These are phyloP conservation scores for Epithele typhae DNA, from an alignment of 768 basidiomycete species.

Conservation along the genomic window DNA sequence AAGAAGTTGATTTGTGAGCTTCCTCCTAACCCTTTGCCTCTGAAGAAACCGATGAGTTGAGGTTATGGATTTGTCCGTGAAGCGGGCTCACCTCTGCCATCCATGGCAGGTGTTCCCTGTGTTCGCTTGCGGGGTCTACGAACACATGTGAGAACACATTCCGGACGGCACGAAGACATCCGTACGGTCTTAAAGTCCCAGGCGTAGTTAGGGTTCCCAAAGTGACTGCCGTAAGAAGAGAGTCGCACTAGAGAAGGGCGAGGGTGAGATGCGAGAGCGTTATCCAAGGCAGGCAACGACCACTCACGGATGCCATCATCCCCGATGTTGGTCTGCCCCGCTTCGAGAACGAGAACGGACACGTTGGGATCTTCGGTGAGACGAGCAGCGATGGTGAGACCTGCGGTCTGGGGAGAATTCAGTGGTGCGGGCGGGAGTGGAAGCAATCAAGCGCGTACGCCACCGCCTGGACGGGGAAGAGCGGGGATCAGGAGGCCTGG, in stretches of 20 bases:
- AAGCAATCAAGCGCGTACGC: slow-evolving; percentile 14
- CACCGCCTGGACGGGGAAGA: slow-evolving; percentile 13
- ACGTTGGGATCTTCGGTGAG: slow-evolving; percentile 33
- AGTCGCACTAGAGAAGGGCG: slow-evolving; percentile 13
- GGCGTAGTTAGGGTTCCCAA: slow-evolving; percentile 15
- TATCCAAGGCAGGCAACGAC: no score
- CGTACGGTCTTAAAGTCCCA: slow-evolving; percentile 20
- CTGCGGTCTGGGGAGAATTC: slow-evolving; percentile 27
- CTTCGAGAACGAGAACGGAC: slow-evolving; percentile 35
- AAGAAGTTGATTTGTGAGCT: slow-evolving; percentile 24
- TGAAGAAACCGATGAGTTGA: background rate
- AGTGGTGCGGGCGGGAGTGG: no score
- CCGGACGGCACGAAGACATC: background rate
- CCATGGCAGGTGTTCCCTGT: no score
- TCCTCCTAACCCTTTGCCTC: slow-evolving; percentile 26
- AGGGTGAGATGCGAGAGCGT: background rate
- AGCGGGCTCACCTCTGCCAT: no score
- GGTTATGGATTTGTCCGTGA: background rate
- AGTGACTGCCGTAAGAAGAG: slow-evolving; percentile 12
- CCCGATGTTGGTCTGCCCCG: slow-evolving; percentile 20
- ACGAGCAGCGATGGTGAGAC: slow-evolving; percentile 37
- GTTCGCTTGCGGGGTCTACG: no score
- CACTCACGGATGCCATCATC: slow-evolving; percentile 15
- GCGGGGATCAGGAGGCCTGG: background rate
- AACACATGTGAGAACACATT: no score